phyloP scores from a whole-genome alignment of 192 early-diverging fungal genomes.

The Coemansia sp. region DNA sequence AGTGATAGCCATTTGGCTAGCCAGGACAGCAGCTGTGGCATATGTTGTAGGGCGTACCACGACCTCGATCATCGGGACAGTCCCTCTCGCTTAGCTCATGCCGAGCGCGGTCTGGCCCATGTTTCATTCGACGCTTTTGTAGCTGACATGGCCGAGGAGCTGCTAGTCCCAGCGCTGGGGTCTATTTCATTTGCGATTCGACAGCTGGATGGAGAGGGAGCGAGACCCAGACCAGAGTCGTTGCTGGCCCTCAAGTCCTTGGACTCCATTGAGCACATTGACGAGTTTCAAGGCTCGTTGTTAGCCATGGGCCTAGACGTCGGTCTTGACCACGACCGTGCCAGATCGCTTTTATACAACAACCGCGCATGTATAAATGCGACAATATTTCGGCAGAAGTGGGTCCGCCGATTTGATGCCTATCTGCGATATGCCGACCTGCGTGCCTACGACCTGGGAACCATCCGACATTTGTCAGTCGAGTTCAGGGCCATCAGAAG shows the following conservation, averaged over 20 bases:
- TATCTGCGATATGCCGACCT: conserved; percentile 2
- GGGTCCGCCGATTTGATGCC: conserved; percentile 12
- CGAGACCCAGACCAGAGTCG: not conserved
- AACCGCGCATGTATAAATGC: conserved; percentile 29
- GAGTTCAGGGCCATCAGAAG: conserved; percentile 8
- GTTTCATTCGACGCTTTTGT: conserved; percentile 22
- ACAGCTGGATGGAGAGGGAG: conserved; percentile 2
- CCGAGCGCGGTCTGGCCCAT: conserved; percentile 14
- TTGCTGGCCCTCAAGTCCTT: not conserved
- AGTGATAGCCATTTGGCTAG: not conserved
- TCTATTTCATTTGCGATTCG: conserved; percentile 31
- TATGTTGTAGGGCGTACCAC: not conserved
- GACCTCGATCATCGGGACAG: not conserved
- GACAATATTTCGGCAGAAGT: conserved; percentile 21
- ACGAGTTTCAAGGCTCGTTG: not conserved
- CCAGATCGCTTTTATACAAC: conserved; percentile 28
- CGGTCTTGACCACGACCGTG: conserved; percentile 20
- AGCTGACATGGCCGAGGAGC: not conserved
- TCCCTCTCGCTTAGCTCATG: not conserved
- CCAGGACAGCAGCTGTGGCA: not conserved
- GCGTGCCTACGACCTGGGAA: not conserved
- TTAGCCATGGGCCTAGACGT: conserved; percentile 13
- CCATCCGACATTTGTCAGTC: not conserved
- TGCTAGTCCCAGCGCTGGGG: conserved; percentile 11
- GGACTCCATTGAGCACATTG: not conserved